Evolutionary conservation across 2,329 filamentous ascomycete species (phyloP), one percentile per base, ranked within the genome.

Genomic region (Beauveria bassiana): DNA sequence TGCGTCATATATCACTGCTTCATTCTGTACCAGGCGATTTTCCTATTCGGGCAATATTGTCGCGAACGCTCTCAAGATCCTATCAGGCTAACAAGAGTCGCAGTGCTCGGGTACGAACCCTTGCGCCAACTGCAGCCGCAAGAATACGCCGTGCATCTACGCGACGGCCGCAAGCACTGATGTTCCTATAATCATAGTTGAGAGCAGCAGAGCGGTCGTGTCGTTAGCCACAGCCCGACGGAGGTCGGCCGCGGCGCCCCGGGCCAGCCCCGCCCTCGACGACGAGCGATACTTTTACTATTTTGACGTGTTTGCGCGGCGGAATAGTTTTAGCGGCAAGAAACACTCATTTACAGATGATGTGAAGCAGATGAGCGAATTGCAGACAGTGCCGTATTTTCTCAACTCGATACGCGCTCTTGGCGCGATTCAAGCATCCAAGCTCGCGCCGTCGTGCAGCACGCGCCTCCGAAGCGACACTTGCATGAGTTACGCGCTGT

Each of bases 91-190:
- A 58, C 52, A 18, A 14, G 26, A 6, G 9, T 16, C 16, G 1
- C 6, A 74, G 73, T 75, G 73, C 64, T 74, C 72, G 57, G 73
- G 73, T 42, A 62, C 49, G 7, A 28, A 54, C 24, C 72, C 73
- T 5, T 75, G 73, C 49, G 63, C 50, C 7, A 68, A 70, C 42
- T 75, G 73, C 53, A 64, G 66, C 16, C 68, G 68, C 9, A 67
- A 66, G 14, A 63, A 58, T 2, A 47, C 68, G 2, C 3, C 34
- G 0, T 75, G 72, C 56, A 51, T 54, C 7, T 73, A 69, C 42
- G 45, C 60, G 5, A 38, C 24, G 16, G 49, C 61, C 31, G 5
- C 6, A 1, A 38, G n/a, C 6, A 18, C 24, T n/a, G 49, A 53
- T 3, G 31, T 49, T 1, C 55, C 58, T 0, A 50, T 62, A 3